phyloP scores from a whole-genome alignment of 148 eudicot genomes.

The Polygonum aviculare region DNA sequence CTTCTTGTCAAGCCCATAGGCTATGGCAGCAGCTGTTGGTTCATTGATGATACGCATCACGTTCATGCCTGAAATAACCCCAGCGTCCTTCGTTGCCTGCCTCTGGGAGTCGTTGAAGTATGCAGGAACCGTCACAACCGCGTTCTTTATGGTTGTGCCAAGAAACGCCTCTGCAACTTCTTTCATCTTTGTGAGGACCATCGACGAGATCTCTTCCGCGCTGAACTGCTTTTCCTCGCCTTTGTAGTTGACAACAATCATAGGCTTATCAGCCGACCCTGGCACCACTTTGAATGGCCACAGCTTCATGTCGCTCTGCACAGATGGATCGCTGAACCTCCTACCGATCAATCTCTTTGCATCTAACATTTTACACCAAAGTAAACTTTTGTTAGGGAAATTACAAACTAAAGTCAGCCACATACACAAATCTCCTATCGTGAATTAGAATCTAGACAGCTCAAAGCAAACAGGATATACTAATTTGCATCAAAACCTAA shows the following conservation, averaged over 20 bases:
- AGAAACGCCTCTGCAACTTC: constrained; percentile 10
- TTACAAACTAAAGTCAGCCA: neutral
- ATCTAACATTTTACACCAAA: neutral
- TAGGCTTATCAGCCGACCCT: constrained; percentile 9
- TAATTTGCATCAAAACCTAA: neutral
- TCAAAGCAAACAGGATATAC: too few species aligned
- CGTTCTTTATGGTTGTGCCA: constrained; percentile 9
- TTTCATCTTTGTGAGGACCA: constrained; percentile 11
- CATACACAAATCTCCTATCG: neutral
- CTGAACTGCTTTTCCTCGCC: constrained; percentile 5
- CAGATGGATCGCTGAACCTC: constrained; percentile 12
- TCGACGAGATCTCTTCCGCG: constrained; percentile 5
- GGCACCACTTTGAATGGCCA: constrained; percentile 12
- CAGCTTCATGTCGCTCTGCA: constrained; percentile 13
- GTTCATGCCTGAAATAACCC: constrained; percentile 6
- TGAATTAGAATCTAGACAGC: too few species aligned
- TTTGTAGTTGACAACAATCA: constrained; percentile 11
- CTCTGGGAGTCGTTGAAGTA: constrained; percentile 13
- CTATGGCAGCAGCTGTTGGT: constrained; percentile 9
- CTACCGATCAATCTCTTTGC: constrained; percentile 14
- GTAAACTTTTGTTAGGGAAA: neutral
- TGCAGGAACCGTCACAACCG: constrained; percentile 14
- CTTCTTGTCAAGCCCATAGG: constrained; percentile 17
- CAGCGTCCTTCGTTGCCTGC: constrained; percentile 8
- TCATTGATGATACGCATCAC: constrained; percentile 10